Evolutionary conservation across 768 basidiomycete species (phyloP), one percentile per base, ranked within the genome.

Genomic region (Boletellus ananas): DNA sequence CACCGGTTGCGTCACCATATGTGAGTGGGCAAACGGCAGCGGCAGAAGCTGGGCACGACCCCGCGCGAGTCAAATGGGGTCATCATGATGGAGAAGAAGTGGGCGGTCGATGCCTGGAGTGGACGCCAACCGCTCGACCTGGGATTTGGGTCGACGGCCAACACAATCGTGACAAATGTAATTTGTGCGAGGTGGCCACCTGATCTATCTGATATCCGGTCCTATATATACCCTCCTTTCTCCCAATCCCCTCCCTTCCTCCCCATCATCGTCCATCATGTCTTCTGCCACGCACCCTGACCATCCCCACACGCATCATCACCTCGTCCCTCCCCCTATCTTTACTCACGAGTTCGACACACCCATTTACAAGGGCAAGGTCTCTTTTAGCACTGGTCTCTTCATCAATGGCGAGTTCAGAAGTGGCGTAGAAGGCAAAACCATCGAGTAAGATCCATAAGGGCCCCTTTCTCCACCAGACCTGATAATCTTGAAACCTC

Each of bases 351-450:
- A 72, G 16, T 85, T 84, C 56, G 66, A 83, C 41, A 78, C 76
- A 8, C 71, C 70, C 36, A 54, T 70, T 52, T 86, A 68, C 79
- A 85, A 80, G 66, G 83, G 81, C n/a, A 70, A 72, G 42, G 71
- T 74, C 17, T 71, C 72, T 6, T 70, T 87, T 53, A 70, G 72
- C 58, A 85, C 86, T 3, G 85, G 87, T 27, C 59, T 90, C 48
- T 90, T 83, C 73, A 87, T 92, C 63, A 74, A 79, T 59, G 83
- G 83, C 55, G 62, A 87, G 65, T 91, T 79, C 59, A 70, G 79
- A 13, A 79, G 82, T 33, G 80, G 83, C 17, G 72, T 74, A 17
- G 70, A 78, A 6, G 66, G 70, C 2, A 77, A 72, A n/a, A 79
- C 77, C n/a, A 84, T 90, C 61, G 84, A 87, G 87, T 88, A 59